A percentile compares a stretch with the other conserved stretches of the same genome.
phyloP scores from a whole-genome alignment of 1,139 yeast genomes.

The Protomyces arabidopsidicola region DNA sequence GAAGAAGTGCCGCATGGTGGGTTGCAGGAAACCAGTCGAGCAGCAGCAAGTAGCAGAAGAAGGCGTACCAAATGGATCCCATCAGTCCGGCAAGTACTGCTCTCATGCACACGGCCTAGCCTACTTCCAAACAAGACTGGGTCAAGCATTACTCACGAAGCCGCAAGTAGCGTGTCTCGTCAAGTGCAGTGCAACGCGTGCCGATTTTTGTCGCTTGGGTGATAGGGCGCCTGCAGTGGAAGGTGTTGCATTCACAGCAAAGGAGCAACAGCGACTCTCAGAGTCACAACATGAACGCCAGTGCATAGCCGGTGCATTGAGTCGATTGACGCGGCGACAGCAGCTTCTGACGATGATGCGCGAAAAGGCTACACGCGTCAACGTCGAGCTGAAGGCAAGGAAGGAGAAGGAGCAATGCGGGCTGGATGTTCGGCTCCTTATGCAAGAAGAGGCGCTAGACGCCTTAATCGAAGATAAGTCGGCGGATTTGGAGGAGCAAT shows the following conservation, averaged over 20 bases:
- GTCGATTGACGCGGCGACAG: conserved; percentile 32
- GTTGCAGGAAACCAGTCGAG: conserved; percentile 57
- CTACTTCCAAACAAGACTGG: conserved; percentile 44
- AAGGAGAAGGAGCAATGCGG: conserved; percentile 44
- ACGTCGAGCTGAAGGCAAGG: conserved; percentile 34
- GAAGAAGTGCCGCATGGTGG: conserved; percentile 61
- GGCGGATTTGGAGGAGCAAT: conserved; percentile 15
- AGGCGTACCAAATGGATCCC: conserved; percentile 19
- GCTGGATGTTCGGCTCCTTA: conserved; percentile 39
- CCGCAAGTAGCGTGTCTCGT: conserved; percentile 40
- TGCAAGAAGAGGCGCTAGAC: conserved; percentile 33
- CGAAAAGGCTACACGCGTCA: conserved; percentile 31
- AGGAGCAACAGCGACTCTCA: conserved; percentile 23
- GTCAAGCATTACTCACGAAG: conserved; percentile 29
- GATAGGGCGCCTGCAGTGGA: conserved; percentile 38
- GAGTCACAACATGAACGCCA: conserved; percentile 12
- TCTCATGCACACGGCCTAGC: conserved; percentile 62
- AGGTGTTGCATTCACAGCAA: conserved; percentile 30
- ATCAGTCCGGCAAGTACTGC: conserved; percentile 63
- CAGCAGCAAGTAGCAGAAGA: conserved; percentile 24
- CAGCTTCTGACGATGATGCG: conserved; percentile 31
- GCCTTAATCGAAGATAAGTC: conserved; percentile 31
- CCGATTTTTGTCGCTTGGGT: conserved; percentile 41
- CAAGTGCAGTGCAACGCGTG: conserved; percentile 39
- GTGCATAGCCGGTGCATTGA: conserved; percentile 1